Conservation (phyloP, 371 early-diverging fungal species). For the Caulochytrium protostelioides region DNA sequence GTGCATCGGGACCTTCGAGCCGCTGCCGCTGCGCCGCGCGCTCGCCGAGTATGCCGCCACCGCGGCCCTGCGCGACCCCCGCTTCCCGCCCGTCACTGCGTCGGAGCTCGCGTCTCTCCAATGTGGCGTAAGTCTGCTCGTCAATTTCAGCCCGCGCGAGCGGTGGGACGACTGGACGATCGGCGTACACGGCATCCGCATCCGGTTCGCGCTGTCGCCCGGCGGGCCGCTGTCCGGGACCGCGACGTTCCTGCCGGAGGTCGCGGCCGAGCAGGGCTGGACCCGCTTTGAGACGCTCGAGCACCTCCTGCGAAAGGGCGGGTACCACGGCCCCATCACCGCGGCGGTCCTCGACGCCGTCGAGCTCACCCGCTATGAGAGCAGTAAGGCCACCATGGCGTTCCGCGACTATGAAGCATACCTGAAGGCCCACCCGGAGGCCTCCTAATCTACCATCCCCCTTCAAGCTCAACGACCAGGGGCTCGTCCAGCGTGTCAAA, state of each 20-base stretch:
- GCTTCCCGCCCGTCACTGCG: slow-evolving; percentile 53
- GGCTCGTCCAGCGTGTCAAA: no score
- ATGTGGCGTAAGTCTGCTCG: slow-evolving; percentile 64
- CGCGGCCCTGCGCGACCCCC: slow-evolving; percentile 55
- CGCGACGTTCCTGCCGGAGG: slow-evolving; percentile 81
- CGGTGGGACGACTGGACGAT: slow-evolving; percentile 36
- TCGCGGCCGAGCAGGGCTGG: slow-evolving; percentile 55
- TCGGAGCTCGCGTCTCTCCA: slow-evolving; percentile 38
- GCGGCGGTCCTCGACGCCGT: slow-evolving; percentile 26
- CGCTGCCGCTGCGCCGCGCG: slow-evolving; percentile 44
- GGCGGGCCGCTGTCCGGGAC: not conserved
- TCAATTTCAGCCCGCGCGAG: slow-evolving; percentile 61
- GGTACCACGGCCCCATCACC: slow-evolving; percentile 39
- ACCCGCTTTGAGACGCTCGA: slow-evolving; percentile 56
- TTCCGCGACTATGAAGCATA: slow-evolving; percentile 53
- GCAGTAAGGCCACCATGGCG: slow-evolving; percentile 34
- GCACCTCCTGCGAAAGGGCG: slow-evolving; percentile 65
- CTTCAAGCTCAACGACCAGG: no score
- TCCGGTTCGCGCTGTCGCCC: slow-evolving; percentile 34
- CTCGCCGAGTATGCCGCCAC: slow-evolving; percentile 49
- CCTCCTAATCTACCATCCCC: no score
- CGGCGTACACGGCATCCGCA: slow-evolving; percentile 78
- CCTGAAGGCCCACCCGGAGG: no score
- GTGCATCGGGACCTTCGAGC: slow-evolving; percentile 77
- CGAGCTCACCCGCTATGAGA: slow-evolving; percentile 61